These are phyloP conservation scores for Smithsoniella earleae DNA, from an alignment of 163 green algal genomes.

Conservation along the genomic window DNA sequence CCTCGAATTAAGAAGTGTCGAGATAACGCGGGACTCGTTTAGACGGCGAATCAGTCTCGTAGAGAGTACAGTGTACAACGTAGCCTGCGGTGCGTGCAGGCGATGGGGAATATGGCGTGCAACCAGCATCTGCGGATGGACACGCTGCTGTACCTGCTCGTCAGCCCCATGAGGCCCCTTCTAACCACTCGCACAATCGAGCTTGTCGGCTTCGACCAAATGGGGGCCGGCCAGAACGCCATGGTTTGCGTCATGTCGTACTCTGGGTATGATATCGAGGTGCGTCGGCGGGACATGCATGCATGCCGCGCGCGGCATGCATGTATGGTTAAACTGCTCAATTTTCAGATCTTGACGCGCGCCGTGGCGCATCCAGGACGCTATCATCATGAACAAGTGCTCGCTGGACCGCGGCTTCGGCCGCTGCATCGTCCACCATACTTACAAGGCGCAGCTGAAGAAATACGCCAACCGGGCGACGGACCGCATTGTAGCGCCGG, in stretches of 20 bases:
- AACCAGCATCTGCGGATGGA: conserved; percentile 95
- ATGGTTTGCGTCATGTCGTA: conserved; percentile 95
- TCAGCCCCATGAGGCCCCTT: conserved; percentile 88
- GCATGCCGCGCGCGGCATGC: too few relatives aligned
- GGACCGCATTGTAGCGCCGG: conserved; percentile 72
- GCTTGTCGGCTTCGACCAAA: conserved; percentile 87
- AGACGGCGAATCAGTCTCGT: too few relatives aligned
- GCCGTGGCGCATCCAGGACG: too few relatives aligned
- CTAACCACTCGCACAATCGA: conserved; percentile 96
- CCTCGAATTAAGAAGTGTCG: too few relatives aligned
- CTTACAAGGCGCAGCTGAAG: conserved; percentile 58
- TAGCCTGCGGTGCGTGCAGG: too few relatives aligned
- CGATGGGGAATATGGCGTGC: conserved; percentile 97
- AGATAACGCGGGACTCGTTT: too few relatives aligned
- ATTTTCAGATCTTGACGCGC: too few relatives aligned
- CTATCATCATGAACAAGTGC: conserved; percentile 96
- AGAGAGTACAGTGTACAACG: too few relatives aligned
- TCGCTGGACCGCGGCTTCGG: conserved; percentile 93
- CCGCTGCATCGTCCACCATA: conserved; percentile 90
- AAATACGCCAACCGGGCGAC: conserved; percentile 78
- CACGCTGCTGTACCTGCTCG: conserved; percentile 94
- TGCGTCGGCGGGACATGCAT: too few relatives aligned
- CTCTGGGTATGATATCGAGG: conserved; percentile 39
- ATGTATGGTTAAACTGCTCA: too few relatives aligned
- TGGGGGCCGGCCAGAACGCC: conserved; percentile 96